Percentiles rank a stretch among this genome's conserved stretches.
These are phyloP conservation scores for Cornus kousa DNA, from an alignment of 148 eudicot genomes.

Conservation along the genomic window DNA sequence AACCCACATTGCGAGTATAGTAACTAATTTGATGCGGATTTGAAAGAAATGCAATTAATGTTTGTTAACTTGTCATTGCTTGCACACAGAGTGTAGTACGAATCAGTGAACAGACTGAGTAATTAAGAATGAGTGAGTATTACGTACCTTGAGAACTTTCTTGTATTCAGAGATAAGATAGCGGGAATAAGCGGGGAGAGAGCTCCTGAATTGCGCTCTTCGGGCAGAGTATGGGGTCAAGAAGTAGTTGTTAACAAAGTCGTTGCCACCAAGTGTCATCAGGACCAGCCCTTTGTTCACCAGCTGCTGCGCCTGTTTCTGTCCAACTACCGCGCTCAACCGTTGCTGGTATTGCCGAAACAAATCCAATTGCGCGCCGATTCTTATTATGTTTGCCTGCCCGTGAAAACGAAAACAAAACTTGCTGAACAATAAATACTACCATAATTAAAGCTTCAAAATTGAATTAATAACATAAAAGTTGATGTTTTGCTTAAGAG, in stretches of 20 bases:
- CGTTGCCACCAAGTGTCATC: constrained; percentile 78
- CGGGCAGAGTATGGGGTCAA: constrained; percentile 42
- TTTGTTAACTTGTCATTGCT: too few relatives aligned
- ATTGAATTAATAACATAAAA: too few relatives aligned
- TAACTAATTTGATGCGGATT: too few relatives aligned
- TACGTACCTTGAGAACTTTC: constrained; percentile 60
- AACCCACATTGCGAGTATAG: too few relatives aligned
- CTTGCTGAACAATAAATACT: too few relatives aligned
- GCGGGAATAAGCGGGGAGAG: constrained; percentile 42
- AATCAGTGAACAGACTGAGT: too few relatives aligned
- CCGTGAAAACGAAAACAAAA: not conserved
- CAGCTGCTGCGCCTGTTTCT: constrained; percentile 25
- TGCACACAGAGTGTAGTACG: too few relatives aligned
- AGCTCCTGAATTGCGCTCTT: constrained; percentile 32
- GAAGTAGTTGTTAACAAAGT: constrained; percentile 85
- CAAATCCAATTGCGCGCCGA: constrained; percentile 36
- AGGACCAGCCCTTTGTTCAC: constrained; percentile 57
- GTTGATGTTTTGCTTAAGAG: too few relatives aligned
- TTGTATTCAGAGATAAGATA: constrained; percentile 55
- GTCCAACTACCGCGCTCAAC: constrained; percentile 45
- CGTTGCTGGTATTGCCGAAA: constrained; percentile 58
- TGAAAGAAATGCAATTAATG: not conserved
- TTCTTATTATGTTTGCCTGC: constrained; percentile 63
- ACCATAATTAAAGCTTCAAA: too few relatives aligned
- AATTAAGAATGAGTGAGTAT: not conserved